phyloP scores from a whole-genome alignment of 2,329 filamentous ascomycete species.

The Allantophomopsis cytisporea region DNA sequence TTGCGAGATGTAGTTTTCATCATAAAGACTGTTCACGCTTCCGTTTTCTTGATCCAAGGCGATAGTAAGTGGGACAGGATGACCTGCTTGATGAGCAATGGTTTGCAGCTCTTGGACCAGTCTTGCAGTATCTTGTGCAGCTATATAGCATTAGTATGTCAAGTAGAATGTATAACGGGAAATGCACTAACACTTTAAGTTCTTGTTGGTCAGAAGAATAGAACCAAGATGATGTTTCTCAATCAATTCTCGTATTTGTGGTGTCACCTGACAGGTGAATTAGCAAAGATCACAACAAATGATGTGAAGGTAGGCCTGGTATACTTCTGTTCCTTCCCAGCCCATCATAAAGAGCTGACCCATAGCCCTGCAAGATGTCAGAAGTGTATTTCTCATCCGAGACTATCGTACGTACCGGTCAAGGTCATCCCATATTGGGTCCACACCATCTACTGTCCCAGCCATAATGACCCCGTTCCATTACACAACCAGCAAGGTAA shows the following conservation, averaged over 20 bases:
- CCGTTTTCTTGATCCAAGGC: conserved; percentile 96
- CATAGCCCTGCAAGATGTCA: conserved; percentile 39
- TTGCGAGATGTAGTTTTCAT: conserved; percentile 90
- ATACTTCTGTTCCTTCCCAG: conserved; percentile 64
- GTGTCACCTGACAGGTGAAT: conserved; percentile 35
- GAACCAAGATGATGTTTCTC: conserved; percentile 79
- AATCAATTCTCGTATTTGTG: conserved; percentile 70
- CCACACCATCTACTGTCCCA: conserved; percentile 27
- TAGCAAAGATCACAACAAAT: background rate
- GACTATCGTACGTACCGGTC: conserved; percentile 7
- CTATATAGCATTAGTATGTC: conserved; percentile 29
- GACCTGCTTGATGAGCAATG: conserved; percentile 80
- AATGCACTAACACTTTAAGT: conserved; percentile 56
- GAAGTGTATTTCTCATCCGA: conserved; percentile 5
- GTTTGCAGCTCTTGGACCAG: conserved; percentile 86
- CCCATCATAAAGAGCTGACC: conserved; percentile 73
- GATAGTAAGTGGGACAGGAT: conserved; percentile 79
- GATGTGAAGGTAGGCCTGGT: background rate
- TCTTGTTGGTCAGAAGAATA: conserved; percentile 73
- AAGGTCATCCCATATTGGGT: conserved; percentile 33
- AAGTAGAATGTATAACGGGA: conserved; percentile 5
- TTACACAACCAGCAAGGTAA: too few species aligned
- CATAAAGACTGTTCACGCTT: conserved; percentile 90
- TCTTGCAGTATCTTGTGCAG: conserved; percentile 77
- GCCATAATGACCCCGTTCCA: conserved; percentile 2